These are phyloP conservation scores for Mucor velutinosus DNA, from an alignment of 371 early-diverging fungal species.

Conservation along the genomic window DNA sequence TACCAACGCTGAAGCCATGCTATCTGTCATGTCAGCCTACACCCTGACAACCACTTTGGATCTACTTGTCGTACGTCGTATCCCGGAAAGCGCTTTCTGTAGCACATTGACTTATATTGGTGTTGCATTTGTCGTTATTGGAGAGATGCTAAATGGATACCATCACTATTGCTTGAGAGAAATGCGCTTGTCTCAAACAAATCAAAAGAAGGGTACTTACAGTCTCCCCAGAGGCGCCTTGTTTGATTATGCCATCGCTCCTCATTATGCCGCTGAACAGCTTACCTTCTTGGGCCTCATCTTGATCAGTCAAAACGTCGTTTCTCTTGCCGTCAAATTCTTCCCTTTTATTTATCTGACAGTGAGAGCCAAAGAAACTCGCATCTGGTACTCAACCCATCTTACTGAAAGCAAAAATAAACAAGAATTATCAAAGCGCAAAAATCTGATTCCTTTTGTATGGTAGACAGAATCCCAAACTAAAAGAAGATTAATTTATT, in stretches of 20 bases:
- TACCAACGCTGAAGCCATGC: slow-evolving; percentile 5
- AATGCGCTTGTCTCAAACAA: slow-evolving; percentile 1
- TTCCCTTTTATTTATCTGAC: slow-evolving; percentile 37
- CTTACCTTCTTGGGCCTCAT: slow-evolving; percentile 26
- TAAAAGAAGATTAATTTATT: too few relatives aligned
- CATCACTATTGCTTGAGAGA: slow-evolving; percentile 18
- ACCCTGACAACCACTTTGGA: slow-evolving; percentile 13
- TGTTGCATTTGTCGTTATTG: background rate
- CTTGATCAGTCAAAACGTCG: slow-evolving; percentile 28
- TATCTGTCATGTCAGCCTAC: slow-evolving; percentile 7
- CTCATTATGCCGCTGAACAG: slow-evolving; percentile 33
- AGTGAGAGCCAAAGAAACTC: slow-evolving; percentile 22
- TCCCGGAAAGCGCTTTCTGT: slow-evolving; percentile 8
- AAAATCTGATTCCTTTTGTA: slow-evolving; percentile 26
- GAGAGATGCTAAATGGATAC: slow-evolving; percentile 11
- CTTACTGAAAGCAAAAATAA: slow-evolving; percentile 11
- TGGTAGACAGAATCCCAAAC: slow-evolving; percentile 1
- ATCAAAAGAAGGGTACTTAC: slow-evolving; percentile 3
- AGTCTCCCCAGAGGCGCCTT: slow-evolving; percentile 27
- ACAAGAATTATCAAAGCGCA: slow-evolving; percentile 8
- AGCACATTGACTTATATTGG: background rate
- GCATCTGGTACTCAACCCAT: slow-evolving; percentile 23
- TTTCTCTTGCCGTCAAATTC: slow-evolving; percentile 13
- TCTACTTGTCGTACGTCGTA: slow-evolving; percentile 6
- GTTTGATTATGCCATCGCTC: slow-evolving; percentile 23